These are phyloP conservation scores for Spencermartinsiella ligniputridi DNA, from an alignment of 1,139 yeast genomes.

Conservation along the genomic window DNA sequence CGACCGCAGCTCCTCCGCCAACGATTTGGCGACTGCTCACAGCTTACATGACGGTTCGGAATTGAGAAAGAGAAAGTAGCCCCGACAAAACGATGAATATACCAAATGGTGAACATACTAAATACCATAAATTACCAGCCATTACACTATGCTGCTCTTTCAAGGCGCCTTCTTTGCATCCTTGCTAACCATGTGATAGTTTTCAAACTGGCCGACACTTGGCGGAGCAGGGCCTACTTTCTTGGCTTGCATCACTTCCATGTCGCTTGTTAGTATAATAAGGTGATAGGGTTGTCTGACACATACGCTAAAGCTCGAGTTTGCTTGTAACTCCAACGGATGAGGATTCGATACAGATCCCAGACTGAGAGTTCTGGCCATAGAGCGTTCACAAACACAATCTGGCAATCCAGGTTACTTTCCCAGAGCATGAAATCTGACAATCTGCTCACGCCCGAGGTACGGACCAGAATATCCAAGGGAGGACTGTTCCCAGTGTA, in stretches of 20 bases:
- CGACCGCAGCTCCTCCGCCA: too few relatives aligned
- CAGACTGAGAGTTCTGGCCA: conserved; percentile 86
- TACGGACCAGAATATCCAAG: conserved; percentile 75
- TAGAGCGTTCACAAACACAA: conserved; percentile 68
- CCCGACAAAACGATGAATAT: too few relatives aligned
- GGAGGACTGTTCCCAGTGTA: conserved; percentile 72
- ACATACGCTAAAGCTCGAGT: conserved; percentile 21
- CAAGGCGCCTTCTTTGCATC: not conserved
- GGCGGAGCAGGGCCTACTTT: not conserved
- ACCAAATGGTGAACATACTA: too few relatives aligned
- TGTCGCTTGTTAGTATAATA: conserved; percentile 8
- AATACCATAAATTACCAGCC: too few relatives aligned
- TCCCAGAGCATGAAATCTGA: conserved; percentile 91
- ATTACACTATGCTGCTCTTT: too few relatives aligned
- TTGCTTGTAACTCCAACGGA: conserved; percentile 45
- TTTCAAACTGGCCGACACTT: not conserved
- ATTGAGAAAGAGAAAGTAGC: too few relatives aligned
- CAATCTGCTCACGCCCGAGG: conserved; percentile 80
- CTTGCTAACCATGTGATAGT: not conserved
- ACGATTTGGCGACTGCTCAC: too few relatives aligned
- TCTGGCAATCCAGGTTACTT: conserved; percentile 45
- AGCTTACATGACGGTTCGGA: too few relatives aligned
- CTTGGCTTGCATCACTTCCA: conserved; percentile 17
- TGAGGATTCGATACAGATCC: conserved; percentile 51
- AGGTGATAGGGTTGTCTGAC: not conserved